Evolutionary conservation across 805 yeast genomes (phyloP).

Genomic region (Nakazawaea wyomingensis): DNA sequence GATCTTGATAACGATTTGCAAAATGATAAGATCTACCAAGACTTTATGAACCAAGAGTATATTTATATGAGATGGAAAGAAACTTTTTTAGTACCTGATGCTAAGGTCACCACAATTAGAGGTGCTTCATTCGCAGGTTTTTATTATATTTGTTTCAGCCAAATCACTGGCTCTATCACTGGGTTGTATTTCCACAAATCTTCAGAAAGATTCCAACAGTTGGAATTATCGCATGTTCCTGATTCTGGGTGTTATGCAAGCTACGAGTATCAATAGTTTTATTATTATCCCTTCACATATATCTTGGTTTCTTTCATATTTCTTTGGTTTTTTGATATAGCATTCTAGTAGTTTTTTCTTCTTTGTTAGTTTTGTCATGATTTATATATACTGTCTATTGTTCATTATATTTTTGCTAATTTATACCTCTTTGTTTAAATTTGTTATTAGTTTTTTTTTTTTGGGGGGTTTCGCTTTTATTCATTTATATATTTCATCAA

Average conservation of each 20-base stretch:
- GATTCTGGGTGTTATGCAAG: conserved; percentile 38
- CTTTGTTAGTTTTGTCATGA: no score
- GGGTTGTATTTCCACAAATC: conserved; percentile 80
- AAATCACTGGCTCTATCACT: conserved; percentile 63
- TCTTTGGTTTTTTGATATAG: not conserved
- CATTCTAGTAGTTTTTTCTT: no score
- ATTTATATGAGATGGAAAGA: conserved; percentile 96
- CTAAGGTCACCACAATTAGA: conserved; percentile 49
- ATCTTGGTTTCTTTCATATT: not conserved
- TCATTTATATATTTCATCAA: no score
- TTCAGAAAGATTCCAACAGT: conserved; percentile 77
- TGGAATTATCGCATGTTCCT: conserved; percentile 54
- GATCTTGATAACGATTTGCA: conserved; percentile 25
- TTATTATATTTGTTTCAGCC: conserved; percentile 81
- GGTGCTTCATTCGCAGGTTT: conserved; percentile 92
- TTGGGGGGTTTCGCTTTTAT: no score
- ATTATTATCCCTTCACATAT: not conserved
- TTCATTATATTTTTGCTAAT: no score
- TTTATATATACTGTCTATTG: no score
- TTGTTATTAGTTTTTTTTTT: no score
- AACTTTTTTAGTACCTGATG: conserved; percentile 77
- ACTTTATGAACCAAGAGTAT: conserved; percentile 34
- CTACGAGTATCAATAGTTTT: conserved; percentile 23
- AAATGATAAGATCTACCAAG: conserved; percentile 22
- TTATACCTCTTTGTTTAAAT: no score